phyloP scores from a whole-genome alignment of 257 asterid species.

The Linderniella brevidens region DNA sequence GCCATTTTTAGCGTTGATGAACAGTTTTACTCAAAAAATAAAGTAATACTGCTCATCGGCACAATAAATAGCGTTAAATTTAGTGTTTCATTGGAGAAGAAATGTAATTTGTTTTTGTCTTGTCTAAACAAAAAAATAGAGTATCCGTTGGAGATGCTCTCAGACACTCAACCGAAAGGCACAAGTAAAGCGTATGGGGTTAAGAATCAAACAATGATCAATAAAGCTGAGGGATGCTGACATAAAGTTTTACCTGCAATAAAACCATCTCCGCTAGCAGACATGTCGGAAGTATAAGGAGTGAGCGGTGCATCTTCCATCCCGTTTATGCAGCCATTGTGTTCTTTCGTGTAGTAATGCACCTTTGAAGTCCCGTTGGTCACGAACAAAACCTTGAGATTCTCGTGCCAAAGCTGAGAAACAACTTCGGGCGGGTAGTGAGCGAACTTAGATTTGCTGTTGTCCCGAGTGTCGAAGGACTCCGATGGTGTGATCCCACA shows the following conservation, averaged over 20 bases:
- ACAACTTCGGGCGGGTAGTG: conserved; percentile 69
- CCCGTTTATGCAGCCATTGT: conserved; percentile 58
- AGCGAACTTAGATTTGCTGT: conserved; percentile 50
- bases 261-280: conserved; percentile 87
- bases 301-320: conserved; percentile 86
- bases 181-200: not conserved
- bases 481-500: conserved; percentile 60
- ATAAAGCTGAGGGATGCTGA: not conserved
- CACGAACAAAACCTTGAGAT: conserved; percentile 74
- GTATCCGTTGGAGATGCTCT: no score
- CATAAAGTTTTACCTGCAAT: conserved; percentile 52
- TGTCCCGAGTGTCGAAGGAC: conserved; percentile 49
- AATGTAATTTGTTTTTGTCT: no score
- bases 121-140: no score
- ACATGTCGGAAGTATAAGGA: conserved; percentile 83
- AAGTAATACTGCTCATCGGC: no score
- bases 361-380: conserved; percentile 92
- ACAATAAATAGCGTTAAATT: no score
- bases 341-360: conserved; percentile 84
- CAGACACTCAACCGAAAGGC: not conserved
- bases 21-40: no score
- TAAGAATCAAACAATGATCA: not conserved
- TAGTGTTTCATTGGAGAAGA: no score
- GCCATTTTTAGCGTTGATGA: no score
- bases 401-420: conserved; percentile 70